Base-by-base conservation (phyloP, 805 yeast species). In the Wickerhamomyces alni region DNA sequence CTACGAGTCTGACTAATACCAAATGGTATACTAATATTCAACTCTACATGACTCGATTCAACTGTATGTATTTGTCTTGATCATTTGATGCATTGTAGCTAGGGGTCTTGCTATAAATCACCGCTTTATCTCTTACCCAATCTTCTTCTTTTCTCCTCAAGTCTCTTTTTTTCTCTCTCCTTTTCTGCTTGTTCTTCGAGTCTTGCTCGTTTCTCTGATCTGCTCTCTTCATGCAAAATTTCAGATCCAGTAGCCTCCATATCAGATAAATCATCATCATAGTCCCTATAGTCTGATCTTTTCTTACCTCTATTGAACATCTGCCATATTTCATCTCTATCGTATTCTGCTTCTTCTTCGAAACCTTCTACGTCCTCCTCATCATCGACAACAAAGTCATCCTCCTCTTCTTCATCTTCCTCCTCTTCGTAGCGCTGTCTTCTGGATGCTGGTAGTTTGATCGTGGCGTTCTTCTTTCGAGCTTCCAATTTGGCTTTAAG, bases 201-300 rank as follows among this genome's bases (percentile, higher is more conserved):
- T 48, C 75, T 72, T 0, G 95, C 99, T 39, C 70, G 72, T 36
- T 71, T 70, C 28, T 78, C 67, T 11, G 96, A 82, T 26, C 74
- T 54, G 44, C 67, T 74, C 61, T 91, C 99, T 54, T 91, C 99
- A 41, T 77, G 85, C 31, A 87, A 64, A 18, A 93, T 77, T 46
- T 91, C 97, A 21, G 80, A 80, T 21, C 96, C 97, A 1, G 93
- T 82, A 3, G 96, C 96, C 57, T 91, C 98, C 97, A 93, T 91
- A 52, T 86, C 73, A 18, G 68, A 67, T 8, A 74, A 71, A 39
- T 70, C 74, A 40, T 74, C 77, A 38, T 70, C 69, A 37, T 69
- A 65, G 28, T 62, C 61, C 21, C 65, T 57, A 44, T 67, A 70
- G 32, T 68, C 61, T 1, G 65, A 50, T 33, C 87, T 66, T 39